Conservation (phyloP, 768 basidiomycete genomes). For the Cantharellus cinnabarinus region DNA sequence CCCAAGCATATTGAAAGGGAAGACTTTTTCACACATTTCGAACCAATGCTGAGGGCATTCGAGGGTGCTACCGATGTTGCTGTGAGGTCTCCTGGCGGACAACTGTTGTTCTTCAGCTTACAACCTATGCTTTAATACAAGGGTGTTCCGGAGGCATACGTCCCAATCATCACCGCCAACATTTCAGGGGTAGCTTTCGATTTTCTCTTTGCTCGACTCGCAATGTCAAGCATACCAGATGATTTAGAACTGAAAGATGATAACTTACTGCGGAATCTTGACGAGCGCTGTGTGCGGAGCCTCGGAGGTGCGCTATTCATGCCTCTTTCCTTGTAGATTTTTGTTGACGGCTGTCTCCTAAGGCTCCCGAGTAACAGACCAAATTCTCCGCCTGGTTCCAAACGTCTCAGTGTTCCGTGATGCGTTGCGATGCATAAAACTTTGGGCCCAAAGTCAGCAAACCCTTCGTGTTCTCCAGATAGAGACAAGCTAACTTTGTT, state of each 20-base stretch:
- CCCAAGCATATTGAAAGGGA: conserved; percentile 90
- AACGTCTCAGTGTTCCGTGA: conserved; percentile 89
- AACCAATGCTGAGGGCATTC: conserved; percentile 63
- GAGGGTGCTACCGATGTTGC: conserved; percentile 79
- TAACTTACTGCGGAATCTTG: conserved; percentile 74
- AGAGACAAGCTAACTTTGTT: neutral
- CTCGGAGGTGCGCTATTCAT: conserved; percentile 39
- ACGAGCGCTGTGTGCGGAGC: conserved; percentile 89
- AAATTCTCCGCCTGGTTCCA: conserved; percentile 85
- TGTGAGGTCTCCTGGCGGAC: conserved; percentile 28
- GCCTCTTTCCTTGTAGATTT: conserved; percentile 13
- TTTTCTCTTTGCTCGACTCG: conserved; percentile 79
- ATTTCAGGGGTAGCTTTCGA: conserved; percentile 86
- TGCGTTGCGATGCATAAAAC: conserved; percentile 83
- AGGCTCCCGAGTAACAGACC: conserved; percentile 93
- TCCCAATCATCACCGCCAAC: conserved; percentile 84
- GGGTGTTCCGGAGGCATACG: conserved; percentile 94
- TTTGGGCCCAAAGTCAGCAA: conserved; percentile 82
- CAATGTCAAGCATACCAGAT: conserved; percentile 75
- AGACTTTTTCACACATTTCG: conserved; percentile 87
- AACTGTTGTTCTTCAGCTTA: neutral
- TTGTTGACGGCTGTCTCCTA: conserved; percentile 1
- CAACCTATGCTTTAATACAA: conserved; percentile 16
- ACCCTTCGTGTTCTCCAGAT: neutral
- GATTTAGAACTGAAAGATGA: conserved; percentile 81